Evolutionary conservation across 2,329 filamentous ascomycete species (phyloP).

Genomic region (Calonectria pseudoreteaudii): DNA sequence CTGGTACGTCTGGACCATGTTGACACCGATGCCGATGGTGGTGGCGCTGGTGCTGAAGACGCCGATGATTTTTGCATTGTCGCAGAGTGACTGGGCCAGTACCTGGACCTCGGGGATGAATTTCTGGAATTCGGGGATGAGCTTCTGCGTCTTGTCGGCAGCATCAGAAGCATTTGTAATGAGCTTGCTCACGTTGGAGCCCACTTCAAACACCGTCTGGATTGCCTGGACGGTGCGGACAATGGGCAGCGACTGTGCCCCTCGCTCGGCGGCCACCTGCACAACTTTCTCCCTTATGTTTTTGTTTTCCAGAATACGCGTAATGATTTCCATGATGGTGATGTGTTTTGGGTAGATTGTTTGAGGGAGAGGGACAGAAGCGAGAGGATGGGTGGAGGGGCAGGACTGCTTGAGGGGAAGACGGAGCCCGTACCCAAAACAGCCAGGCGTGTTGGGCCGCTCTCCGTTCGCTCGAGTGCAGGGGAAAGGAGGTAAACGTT

Average conservation of each 20-base stretch:
- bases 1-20: slow-evolving; percentile 51
- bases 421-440: slow-evolving; percentile 5
- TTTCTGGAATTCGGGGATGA: background rate
- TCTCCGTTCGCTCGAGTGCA: background rate
- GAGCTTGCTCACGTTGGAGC: slow-evolving; percentile 26
- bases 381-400: background rate
- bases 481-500: background rate
- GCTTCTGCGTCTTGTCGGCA: slow-evolving; percentile 33
- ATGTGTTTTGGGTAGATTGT: background rate
- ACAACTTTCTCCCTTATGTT: background rate
- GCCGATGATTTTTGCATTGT: slow-evolving; percentile 46
- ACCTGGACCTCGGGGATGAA: slow-evolving; percentile 50
- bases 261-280: background rate
- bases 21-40: slow-evolving; percentile 47
- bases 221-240: slow-evolving; percentile 15
- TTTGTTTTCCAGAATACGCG: slow-evolving; percentile 6
- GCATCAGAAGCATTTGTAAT: slow-evolving; percentile 37
- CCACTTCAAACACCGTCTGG: slow-evolving; percentile 10
- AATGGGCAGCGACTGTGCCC: slow-evolving; percentile 11
- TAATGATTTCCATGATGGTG: slow-evolving; percentile 12
- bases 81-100: slow-evolving; percentile 49
- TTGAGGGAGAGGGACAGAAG: background rate
- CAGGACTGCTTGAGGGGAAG: background rate
- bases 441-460: slow-evolving; percentile 4
- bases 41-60: slow-evolving; percentile 47